Evolutionary conservation across 345 rosid species (phyloP), one percentile per base, ranked within the genome.

Genomic region (Gossypium mustelinum): DNA sequence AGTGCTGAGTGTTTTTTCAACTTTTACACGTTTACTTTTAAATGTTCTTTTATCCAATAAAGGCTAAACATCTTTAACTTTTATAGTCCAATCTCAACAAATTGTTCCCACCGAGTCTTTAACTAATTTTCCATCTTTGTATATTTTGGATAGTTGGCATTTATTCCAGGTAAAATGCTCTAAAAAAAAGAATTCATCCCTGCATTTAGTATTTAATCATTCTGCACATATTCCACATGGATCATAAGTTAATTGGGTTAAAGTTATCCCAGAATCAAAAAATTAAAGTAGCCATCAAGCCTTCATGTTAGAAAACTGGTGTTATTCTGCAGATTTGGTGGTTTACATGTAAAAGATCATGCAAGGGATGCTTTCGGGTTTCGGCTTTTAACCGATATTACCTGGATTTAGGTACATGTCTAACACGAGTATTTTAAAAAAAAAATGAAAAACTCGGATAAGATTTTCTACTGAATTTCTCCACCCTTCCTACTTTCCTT

Each of bases 291-390:
- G 62, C 29, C 27, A 50, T 54, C 24, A 13, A 22, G 13, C 62
- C 62, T 57, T 22, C 58, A 48, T 48, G 54, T 47, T 68, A 48
- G 41, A 25, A 14, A 25, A 50, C 25, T 68, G 4, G 72, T 50
- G 24, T 27, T n/a, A 48, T 24, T 67, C 56, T 22, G 56, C 56
- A 22, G 18, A 68, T 68, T 34, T 16, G 73, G 44, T 14, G 72
- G 45, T 25, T 17, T 27, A 68, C 27, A 68, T 25, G 58, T 48
- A 68, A 68, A 34, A 68, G 72, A 68, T 48, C 22, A 68, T 25
- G 12, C 17, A 50, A 58, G 43, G 48, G 43, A 68, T 68, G 57
- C 72, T 68, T 14, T 39, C 41, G 5, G 29, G 20, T 47, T 48
- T 48, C 12, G 41, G 7, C 41, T 34, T 34, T 34, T 34, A 34